phyloP scores from a whole-genome alignment of 805 yeast genomes.

The Metschnikowia lochheadii region DNA sequence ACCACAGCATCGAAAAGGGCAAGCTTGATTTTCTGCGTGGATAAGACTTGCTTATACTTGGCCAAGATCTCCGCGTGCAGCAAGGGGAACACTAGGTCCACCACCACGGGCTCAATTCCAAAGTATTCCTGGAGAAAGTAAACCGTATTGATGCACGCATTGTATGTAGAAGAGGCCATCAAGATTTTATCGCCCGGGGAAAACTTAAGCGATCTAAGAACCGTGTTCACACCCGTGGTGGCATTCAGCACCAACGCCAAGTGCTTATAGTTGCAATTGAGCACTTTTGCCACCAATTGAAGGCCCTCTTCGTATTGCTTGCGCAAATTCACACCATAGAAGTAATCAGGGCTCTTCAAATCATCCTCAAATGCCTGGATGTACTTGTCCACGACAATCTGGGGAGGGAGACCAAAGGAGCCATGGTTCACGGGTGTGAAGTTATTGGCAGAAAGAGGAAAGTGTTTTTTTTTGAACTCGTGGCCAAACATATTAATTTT shows the following conservation, averaged over 20 bases:
- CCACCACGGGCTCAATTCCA: constrained; percentile 22
- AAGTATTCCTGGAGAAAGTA: constrained; percentile 33
- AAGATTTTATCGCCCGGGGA: constrained; percentile 49
- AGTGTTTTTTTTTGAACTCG: constrained; percentile 45
- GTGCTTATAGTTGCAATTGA: constrained; percentile 45
- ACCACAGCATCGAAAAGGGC: constrained; percentile 55
- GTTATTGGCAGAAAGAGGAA: constrained; percentile 36
- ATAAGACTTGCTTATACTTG: constrained; percentile 21
- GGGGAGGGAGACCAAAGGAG: constrained; percentile 57
- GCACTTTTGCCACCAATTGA: constrained; percentile 32
- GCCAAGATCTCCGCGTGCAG: constrained; percentile 22
- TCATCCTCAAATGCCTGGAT: constrained; percentile 16
- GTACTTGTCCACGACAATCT: constrained; percentile 28
- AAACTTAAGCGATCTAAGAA: constrained; percentile 53
- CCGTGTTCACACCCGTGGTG: constrained; percentile 54
- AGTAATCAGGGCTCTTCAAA: constrained; percentile 46
- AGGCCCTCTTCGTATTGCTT: constrained; percentile 32
- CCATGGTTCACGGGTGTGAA: constrained; percentile 58
- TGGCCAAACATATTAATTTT: constrained; percentile 40
- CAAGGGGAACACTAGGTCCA: constrained; percentile 16
- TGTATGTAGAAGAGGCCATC: constrained; percentile 48
- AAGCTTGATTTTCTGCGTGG: constrained; percentile 26
- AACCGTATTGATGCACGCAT: constrained; percentile 51
- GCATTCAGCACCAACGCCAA: constrained; percentile 58
- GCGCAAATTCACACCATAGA: constrained; percentile 25